These are phyloP conservation scores for Rhizopogon vesiculosus DNA, from an alignment of 768 basidiomycete species.

Conservation along the genomic window DNA sequence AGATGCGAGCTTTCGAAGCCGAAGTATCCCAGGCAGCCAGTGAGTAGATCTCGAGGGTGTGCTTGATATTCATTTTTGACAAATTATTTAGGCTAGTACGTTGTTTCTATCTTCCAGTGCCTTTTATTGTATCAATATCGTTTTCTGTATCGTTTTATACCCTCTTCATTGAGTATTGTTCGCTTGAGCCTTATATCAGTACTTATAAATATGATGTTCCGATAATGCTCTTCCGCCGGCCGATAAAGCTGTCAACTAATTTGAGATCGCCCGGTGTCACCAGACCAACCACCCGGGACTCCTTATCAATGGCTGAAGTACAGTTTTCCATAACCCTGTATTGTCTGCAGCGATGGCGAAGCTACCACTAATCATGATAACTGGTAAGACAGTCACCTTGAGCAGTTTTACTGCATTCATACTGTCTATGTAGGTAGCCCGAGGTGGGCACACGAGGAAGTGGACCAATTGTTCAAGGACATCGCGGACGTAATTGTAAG, in stretches of 20 bases:
- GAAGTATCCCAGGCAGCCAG: constrained; percentile 25
- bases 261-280: neutral
- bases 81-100: neutral
- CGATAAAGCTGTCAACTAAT: neutral
- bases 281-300: neutral
- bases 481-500: constrained; percentile 76
- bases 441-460: constrained; percentile 75
- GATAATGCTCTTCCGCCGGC: neutral
- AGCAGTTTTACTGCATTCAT: neutral
- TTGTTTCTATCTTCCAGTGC: neutral
- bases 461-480: constrained; percentile 52
- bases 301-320: neutral
- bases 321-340: neutral
- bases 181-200: neutral
- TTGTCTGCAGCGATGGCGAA: constrained; percentile 3
- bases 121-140: neutral
- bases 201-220: neutral
- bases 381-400: constrained; percentile 14
- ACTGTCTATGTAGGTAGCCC: constrained; percentile 44
- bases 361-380: constrained; percentile 23
- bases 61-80: neutral
- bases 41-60: constrained; percentile 11
- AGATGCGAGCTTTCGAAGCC: constrained; percentile 34
- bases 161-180: neutral
- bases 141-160: neutral